phyloP scores from a whole-genome alignment of 805 yeast genomes.

The Ogataea trehalophila region DNA sequence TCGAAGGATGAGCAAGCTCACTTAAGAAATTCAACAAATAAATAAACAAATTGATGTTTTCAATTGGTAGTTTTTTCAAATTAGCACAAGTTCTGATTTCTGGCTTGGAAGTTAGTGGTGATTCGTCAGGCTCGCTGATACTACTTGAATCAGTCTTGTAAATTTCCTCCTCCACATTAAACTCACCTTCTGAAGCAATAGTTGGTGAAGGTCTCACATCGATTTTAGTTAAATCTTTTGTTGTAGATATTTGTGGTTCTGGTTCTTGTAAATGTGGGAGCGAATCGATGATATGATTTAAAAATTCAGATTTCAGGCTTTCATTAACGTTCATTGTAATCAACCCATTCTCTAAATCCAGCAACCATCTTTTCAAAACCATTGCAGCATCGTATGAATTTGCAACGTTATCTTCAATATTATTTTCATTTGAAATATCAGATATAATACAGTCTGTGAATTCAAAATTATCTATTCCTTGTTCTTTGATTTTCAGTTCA shows the following conservation, averaged over 20 bases:
- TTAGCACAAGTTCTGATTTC: slow-evolving; percentile 1
- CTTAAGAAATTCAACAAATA: slow-evolving; percentile 27
- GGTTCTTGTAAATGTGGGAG: no score
- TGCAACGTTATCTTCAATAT: slow-evolving; percentile 11
- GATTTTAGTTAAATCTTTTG: no score
- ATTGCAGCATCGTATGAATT: slow-evolving; percentile 34
- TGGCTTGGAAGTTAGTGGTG: no score
- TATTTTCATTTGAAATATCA: slow-evolving; percentile 8
- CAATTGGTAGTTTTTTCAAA: slow-evolving; percentile 22
- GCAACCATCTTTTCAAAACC: slow-evolving; percentile 33
- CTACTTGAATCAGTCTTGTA: no score
- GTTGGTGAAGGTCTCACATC: no score
- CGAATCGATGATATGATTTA: background rate
- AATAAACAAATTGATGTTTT: slow-evolving; percentile 28
- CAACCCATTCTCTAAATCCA: slow-evolving; percentile 27
- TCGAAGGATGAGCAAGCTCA: slow-evolving; percentile 17
- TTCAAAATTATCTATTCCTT: slow-evolving; percentile 18
- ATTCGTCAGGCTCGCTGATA: no score
- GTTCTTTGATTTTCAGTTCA: slow-evolving; percentile 22
- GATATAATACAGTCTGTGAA: slow-evolving; percentile 12
- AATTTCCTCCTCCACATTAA: no score
- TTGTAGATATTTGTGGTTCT: no score
- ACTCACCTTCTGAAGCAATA: no score
- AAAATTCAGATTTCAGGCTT: slow-evolving; percentile 15
- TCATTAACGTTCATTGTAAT: slow-evolving; percentile 23